Conservation (phyloP, 192 early-diverging fungal species). For the Geosiphon pyriformis region DNA sequence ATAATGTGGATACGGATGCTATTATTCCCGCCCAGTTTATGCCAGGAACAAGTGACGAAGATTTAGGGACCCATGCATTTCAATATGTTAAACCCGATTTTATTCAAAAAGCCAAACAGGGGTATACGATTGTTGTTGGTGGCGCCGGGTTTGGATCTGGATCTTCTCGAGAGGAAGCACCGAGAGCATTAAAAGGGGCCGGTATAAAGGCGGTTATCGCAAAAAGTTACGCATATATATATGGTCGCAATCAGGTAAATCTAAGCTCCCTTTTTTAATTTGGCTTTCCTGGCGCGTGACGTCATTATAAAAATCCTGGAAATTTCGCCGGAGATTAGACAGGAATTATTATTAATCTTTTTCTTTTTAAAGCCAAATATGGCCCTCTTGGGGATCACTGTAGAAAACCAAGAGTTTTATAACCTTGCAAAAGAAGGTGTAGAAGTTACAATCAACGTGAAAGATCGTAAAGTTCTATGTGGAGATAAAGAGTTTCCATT, state of each 20-base stretch:
- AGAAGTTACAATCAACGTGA: constrained; percentile 64
- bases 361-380: constrained; percentile 55
- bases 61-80: constrained; percentile 67
- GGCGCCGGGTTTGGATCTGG: constrained; percentile 71
- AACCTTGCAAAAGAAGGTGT: constrained; percentile 65
- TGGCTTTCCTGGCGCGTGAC: no score
- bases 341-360: no score
- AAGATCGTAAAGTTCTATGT: constrained; percentile 58
- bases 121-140: constrained; percentile 65
- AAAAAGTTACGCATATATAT: constrained; percentile 78
- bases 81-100: constrained; percentile 72
- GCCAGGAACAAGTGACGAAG: constrained; percentile 62
- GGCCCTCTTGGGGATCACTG: constrained; percentile 70
- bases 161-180: constrained; percentile 75
- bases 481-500: constrained; percentile 54
- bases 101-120: constrained; percentile 56
- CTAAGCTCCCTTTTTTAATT: not conserved
- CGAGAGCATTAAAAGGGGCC: constrained; percentile 65
- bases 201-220: constrained; percentile 73
- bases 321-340: no score
- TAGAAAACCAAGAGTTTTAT: constrained; percentile 73
- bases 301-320: no score
- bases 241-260: constrained; percentile 64
- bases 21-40: constrained; percentile 77
- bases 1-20: constrained; percentile 74